phyloP scores from a whole-genome alignment of 1,139 yeast genomes.

The Candida dubliniensis region DNA sequence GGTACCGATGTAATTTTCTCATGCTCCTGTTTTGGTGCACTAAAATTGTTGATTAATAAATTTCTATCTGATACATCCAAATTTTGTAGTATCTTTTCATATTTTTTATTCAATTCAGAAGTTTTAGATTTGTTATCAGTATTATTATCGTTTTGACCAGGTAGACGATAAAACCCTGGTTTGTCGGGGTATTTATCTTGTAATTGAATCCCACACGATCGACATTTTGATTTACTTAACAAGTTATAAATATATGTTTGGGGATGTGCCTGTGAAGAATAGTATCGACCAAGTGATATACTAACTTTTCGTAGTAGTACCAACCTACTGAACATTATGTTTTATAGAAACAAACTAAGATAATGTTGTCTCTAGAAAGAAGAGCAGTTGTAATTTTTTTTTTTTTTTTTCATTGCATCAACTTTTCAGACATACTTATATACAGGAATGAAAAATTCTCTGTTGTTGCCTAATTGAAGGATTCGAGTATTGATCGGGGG shows the following conservation, averaged over 20 bases:
- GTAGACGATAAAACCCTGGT: conserved; percentile 42
- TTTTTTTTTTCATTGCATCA: no score
- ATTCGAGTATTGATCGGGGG: no score
- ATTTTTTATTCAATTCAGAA: conserved; percentile 24
- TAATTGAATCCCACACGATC: conserved; percentile 55
- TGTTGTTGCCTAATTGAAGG: no score
- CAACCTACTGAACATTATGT: no score
- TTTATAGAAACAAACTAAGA: no score
- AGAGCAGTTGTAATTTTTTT: no score
- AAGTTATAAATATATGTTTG: not conserved
- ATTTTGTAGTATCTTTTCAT: conserved; percentile 17
- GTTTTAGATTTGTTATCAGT: not conserved
- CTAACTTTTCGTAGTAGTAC: not conserved
- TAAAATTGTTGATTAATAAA: conserved; percentile 21
- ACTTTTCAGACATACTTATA: no score
- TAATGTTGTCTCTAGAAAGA: no score
- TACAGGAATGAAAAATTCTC: no score
- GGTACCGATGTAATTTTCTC: not conserved
- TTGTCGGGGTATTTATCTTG: conserved; percentile 36
- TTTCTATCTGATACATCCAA: conserved; percentile 28
- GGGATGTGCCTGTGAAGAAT: no score
- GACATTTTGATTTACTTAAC: conserved; percentile 23
- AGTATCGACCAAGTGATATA: no score
- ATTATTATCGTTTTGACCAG: conserved; percentile 8
- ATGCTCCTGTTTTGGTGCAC: conserved; percentile 2